Conservation (phyloP, 75 land plant genomes). For the Azolla pinnata region DNA sequence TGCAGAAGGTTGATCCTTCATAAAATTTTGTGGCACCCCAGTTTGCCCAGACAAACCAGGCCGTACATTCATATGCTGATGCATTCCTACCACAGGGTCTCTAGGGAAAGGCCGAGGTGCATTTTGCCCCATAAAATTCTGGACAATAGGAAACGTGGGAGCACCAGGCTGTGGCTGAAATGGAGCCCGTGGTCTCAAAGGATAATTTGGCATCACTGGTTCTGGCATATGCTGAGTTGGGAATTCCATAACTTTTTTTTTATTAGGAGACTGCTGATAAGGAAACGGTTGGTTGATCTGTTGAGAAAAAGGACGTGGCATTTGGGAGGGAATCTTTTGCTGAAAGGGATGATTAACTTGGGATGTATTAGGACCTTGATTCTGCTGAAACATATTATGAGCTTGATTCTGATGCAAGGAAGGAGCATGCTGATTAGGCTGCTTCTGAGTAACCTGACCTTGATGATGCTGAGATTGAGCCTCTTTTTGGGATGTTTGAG, state of each 20-base stretch:
- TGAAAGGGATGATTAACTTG: no score
- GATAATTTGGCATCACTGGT: neutral
- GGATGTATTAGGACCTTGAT: no score
- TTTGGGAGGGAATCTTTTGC: neutral
- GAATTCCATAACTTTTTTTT: neutral
- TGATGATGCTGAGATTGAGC: no score
- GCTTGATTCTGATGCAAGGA: constrained; percentile 8
- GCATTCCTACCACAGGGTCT: constrained; percentile 13
- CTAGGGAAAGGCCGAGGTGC: constrained; percentile 9
- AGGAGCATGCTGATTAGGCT: neutral
- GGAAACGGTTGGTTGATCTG: neutral
- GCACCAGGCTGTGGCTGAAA: neutral
- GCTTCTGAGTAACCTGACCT: no score
- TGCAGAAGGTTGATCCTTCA: neutral
- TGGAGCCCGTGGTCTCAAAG: constrained; percentile 1
- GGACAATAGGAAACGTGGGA: neutral
- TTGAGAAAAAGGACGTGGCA: neutral
- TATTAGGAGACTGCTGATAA: neutral
- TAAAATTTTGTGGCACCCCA: neutral
- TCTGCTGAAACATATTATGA: neutral
- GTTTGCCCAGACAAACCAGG: constrained; percentile 3
- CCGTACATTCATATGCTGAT: constrained; percentile 6
- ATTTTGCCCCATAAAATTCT: neutral
- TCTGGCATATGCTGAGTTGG: neutral
- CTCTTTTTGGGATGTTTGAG: neutral